A percentile compares a stretch with the other conserved stretches of the same genome.
These are phyloP conservation scores for Kwoniella bestiolae DNA, from an alignment of 768 basidiomycete genomes.

Conservation along the genomic window DNA sequence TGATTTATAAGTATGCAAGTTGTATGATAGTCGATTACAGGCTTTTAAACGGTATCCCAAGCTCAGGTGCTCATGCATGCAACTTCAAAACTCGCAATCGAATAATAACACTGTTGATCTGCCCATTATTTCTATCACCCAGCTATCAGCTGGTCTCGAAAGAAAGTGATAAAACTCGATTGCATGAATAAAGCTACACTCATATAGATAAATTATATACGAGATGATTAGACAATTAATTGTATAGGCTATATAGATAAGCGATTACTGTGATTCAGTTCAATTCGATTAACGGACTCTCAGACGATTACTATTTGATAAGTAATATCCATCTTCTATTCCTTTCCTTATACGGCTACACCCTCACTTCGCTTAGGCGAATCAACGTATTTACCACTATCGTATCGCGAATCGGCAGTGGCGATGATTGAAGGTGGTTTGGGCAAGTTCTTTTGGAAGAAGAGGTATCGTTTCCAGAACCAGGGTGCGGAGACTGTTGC, in stretches of 20 bases:
- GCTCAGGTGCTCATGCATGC: too few species aligned
- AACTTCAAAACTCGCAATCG: too few species aligned
- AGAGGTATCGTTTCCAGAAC: slow-evolving; percentile 50
- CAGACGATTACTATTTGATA: too few species aligned
- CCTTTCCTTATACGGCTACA: not conserved
- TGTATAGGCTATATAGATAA: not conserved
- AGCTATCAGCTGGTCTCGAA: too few species aligned
- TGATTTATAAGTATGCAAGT: too few species aligned
- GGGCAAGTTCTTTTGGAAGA: slow-evolving; percentile 33
- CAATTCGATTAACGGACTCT: too few species aligned
- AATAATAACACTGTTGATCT: too few species aligned
- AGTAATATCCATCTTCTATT: too few species aligned
- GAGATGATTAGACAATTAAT: not conserved
- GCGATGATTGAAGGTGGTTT: slow-evolving; percentile 29
- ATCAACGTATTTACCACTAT: not conserved
- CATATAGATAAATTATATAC: slow-evolving; percentile 6
- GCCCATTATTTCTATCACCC: too few species aligned
- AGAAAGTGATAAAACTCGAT: not conserved
- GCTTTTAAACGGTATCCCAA: too few species aligned
- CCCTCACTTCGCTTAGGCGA: not conserved
- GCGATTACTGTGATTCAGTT: too few species aligned
- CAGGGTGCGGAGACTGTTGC: slow-evolving; percentile 40
- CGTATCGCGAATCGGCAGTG: not conserved
- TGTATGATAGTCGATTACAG: too few species aligned
- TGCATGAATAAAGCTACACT: not conserved